phyloP scores from a whole-genome alignment of 495 filamentous ascomycete species.

The Lasiosphaeriaceae sp. region DNA sequence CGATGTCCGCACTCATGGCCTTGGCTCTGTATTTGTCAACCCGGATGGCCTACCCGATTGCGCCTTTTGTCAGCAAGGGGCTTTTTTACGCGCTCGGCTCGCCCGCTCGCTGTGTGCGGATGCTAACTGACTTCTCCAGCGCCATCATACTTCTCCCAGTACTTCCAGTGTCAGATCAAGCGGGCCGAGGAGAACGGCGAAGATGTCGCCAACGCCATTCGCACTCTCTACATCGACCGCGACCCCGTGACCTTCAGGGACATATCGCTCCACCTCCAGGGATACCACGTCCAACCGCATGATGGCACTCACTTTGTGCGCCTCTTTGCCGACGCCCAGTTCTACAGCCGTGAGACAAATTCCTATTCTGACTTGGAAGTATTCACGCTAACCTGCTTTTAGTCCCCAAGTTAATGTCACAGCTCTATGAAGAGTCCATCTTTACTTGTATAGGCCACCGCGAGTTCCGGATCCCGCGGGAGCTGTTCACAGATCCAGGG shows the following conservation, averaged over 20 bases:
- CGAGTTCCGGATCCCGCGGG: conserved; percentile 85
- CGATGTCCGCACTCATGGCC: background rate
- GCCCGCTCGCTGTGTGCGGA: background rate
- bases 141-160: conserved; percentile 95
- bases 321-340: conserved; percentile 92
- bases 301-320: conserved; percentile 85
- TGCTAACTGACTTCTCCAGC: conserved; percentile 50
- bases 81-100: conserved; percentile 1
- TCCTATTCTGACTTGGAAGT: background rate
- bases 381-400: conserved; percentile 19
- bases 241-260: conserved; percentile 88
- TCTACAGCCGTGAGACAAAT: conserved; percentile 72
- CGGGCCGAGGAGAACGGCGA: conserved; percentile 54
- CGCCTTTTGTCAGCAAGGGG: conserved; percentile 2
- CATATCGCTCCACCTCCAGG: conserved; percentile 88
- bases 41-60: background rate
- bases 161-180: conserved; percentile 81
- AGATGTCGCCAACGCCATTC: conserved; percentile 42
- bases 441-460: conserved; percentile 82
- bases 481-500: conserved; percentile 78
- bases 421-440: conserved; percentile 91
- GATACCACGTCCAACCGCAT: conserved; percentile 81
- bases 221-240: conserved; percentile 90
- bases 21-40: no score
- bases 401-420: conserved; percentile 87